phyloP scores from a whole-genome alignment of 257 asterid genomes.

The Eucommia ulmoides region DNA sequence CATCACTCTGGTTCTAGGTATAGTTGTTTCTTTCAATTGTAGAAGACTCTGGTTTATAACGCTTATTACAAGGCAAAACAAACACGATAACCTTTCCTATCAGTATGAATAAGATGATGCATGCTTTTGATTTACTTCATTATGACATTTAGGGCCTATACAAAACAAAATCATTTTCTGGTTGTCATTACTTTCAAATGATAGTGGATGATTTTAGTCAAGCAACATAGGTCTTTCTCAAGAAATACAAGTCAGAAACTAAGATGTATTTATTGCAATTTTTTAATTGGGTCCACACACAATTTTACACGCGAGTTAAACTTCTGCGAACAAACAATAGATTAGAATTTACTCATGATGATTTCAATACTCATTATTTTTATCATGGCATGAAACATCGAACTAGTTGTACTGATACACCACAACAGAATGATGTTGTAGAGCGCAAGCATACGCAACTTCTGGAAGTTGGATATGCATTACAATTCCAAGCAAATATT shows the following conservation, averaged over 20 bases:
- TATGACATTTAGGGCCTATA: conserved; percentile 9
- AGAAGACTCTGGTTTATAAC: too few relatives aligned
- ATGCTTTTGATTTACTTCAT: conserved; percentile 6
- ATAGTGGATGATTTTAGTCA: conserved; percentile 7
- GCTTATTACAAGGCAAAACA: too few relatives aligned
- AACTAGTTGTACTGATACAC: too few relatives aligned
- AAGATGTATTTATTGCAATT: neutral
- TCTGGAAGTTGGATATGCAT: neutral
- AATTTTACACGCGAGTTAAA: conserved; percentile 2
- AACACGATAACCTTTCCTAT: too few relatives aligned
- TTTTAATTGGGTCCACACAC: neutral
- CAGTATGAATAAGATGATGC: too few relatives aligned
- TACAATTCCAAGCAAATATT: conserved; percentile 1
- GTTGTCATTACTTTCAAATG: conserved; percentile 1
- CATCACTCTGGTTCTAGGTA: too few relatives aligned
- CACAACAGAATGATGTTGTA: conserved; percentile 9
- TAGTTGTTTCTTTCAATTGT: too few relatives aligned
- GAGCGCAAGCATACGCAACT: conserved; percentile 4
- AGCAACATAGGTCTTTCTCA: conserved; percentile 2
- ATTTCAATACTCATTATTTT: neutral
- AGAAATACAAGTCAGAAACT: neutral
- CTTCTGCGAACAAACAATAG: neutral
- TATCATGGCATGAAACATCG: conserved; percentile 1
- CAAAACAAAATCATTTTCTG: neutral
- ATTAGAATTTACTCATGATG: neutral